Evolutionary conservation across 495 filamentous ascomycete genomes (phyloP).

Genomic region (Amorphotheca resinae): DNA sequence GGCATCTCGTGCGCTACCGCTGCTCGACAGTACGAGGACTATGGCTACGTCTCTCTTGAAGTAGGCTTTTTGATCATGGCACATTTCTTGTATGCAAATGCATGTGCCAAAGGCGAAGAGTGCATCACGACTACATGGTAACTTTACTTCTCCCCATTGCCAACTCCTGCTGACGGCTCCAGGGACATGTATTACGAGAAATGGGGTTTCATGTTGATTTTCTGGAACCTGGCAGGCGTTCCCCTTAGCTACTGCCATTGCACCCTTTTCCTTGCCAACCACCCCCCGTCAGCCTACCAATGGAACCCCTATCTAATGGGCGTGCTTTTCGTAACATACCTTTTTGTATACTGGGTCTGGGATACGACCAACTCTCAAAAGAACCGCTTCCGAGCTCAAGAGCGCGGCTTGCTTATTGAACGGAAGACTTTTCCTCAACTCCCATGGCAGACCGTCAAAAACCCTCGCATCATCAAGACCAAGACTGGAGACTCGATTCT

Average conservation of each 20-base stretch:
- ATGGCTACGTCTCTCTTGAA: conserved; percentile 87
- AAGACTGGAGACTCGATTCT: conserved; percentile 69
- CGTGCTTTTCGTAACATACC: conserved; percentile 56
- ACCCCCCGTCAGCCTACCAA: conserved; percentile 68
- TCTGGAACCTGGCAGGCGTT: conserved; percentile 97
- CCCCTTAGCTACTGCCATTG: conserved; percentile 95
- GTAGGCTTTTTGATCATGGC: conserved; percentile 82
- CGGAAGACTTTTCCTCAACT: conserved; percentile 89
- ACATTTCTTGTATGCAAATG: conserved; percentile 92
- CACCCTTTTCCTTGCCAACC: conserved; percentile 85
- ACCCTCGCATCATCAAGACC: conserved; percentile 78
- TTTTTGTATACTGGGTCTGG: conserved; percentile 88
- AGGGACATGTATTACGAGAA: conserved; percentile 98
- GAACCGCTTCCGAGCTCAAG: conserved; percentile 78
- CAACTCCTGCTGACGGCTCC: background rate
- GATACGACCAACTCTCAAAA: conserved; percentile 89
- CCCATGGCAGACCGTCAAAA: conserved; percentile 75
- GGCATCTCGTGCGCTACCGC: conserved; percentile 65
- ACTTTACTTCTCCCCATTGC: conserved; percentile 14
- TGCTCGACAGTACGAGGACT: conserved; percentile 74
- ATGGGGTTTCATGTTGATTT: conserved; percentile 99
- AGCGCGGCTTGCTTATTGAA: conserved; percentile 56
- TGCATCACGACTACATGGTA: conserved; percentile 84
- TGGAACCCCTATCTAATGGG: conserved; percentile 47
- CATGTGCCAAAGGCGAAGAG: conserved; percentile 93